Percentiles rank a stretch among this genome's conserved stretches.
These are phyloP conservation scores for Bruguiera parviflora DNA, from an alignment of 345 rosid species.

Conservation along the genomic window DNA sequence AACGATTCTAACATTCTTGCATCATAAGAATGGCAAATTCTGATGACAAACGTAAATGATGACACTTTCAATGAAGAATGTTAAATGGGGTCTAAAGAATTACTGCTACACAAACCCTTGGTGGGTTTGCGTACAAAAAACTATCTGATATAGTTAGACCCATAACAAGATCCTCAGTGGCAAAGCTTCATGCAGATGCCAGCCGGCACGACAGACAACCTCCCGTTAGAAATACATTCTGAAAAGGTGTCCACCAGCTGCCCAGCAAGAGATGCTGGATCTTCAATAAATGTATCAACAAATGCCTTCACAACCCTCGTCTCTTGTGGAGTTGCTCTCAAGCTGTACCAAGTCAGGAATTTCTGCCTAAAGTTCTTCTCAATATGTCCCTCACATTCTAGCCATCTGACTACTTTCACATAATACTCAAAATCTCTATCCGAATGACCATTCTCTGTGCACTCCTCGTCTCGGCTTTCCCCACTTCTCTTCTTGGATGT, in stretches of 20 bases:
- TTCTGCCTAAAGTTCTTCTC: conserved; percentile 92
- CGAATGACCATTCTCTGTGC: conserved; percentile 40
- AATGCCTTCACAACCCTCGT: conserved; percentile 75
- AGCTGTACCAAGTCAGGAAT: conserved; percentile 91
- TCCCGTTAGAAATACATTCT: conserved; percentile 55
- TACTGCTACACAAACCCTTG: conserved; percentile 30
- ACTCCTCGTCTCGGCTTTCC: conserved; percentile 42
- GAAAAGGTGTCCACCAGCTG: conserved; percentile 93
- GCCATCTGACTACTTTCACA: conserved; percentile 73
- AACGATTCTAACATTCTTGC: conserved; percentile 31
- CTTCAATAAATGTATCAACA: conserved; percentile 64
- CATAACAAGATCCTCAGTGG: conserved; percentile 47
- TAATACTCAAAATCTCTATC: conserved; percentile 68
- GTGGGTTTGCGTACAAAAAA: conserved; percentile 11
- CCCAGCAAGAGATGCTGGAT: conserved; percentile 77
- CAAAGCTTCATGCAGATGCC: conserved; percentile 91
- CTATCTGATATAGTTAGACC: conserved; percentile 10
- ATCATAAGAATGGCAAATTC: conserved; percentile 33
- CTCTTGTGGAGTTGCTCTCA: conserved; percentile 78
- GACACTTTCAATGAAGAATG: conserved; percentile 29
- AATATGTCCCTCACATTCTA: conserved; percentile 82
- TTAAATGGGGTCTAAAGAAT: conserved; percentile 34
- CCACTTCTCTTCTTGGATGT: conserved; percentile 48
- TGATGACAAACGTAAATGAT: conserved; percentile 23
- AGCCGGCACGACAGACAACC: conserved; percentile 52